Conservation (phyloP, 306 rosid genomes). For the Ormosia semicastrata region DNA sequence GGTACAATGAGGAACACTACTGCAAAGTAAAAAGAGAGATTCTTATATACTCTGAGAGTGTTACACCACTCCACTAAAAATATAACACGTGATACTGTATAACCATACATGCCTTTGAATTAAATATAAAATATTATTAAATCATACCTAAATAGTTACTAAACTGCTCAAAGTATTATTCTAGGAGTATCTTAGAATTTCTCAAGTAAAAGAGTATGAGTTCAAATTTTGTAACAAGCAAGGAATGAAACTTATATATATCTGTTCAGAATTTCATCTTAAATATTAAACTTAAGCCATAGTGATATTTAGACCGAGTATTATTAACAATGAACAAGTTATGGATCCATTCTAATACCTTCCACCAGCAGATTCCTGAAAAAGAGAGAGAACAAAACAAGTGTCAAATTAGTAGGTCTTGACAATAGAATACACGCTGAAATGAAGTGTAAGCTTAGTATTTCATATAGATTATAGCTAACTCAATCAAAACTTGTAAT, state of each 20-base stretch:
- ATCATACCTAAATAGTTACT: no score
- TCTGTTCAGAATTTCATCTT: not conserved
- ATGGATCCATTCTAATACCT: conserved; percentile 46
- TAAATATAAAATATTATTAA: no score
- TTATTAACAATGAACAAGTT: not conserved
- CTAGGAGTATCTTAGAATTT: no score
- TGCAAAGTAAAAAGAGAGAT: not conserved
- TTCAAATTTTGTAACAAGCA: not conserved
- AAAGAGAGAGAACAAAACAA: conserved; percentile 8
- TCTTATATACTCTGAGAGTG: no score
- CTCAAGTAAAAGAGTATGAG: no score
- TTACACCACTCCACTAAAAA: no score
- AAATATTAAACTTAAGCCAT: not conserved
- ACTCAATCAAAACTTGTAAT: not conserved
- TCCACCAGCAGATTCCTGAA: conserved; percentile 48
- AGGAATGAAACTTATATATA: not conserved
- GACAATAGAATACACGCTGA: conserved; percentile 5
- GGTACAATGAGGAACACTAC: not conserved
- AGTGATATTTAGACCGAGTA: no score
- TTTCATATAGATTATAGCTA: not conserved
- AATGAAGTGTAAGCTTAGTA: not conserved
- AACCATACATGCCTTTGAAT: no score
- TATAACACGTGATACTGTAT: no score
- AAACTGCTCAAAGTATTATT: no score
- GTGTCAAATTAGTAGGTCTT: conserved; percentile 27